These are phyloP conservation scores for Mollisiaceae sp. DNA, from an alignment of 2,329 filamentous ascomycete species.

Conservation along the genomic window DNA sequence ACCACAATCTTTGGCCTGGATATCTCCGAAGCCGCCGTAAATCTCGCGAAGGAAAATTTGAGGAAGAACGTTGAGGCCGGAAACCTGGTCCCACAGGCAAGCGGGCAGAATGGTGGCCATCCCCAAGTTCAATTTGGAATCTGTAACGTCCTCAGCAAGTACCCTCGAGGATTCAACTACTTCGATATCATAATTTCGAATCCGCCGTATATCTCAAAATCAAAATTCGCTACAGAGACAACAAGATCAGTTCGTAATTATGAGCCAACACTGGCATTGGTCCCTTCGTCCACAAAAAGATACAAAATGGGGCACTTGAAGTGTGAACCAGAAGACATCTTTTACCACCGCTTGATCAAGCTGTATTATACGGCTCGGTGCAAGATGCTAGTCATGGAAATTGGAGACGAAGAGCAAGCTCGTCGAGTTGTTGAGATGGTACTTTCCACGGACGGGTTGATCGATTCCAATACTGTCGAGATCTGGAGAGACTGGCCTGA, in stretches of 20 bases:
- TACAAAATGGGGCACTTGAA: background rate
- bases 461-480: constrained; percentile 52
- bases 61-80: constrained; percentile 51
- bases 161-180: background rate
- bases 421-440: constrained; percentile 62
- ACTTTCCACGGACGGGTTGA: constrained; percentile 16
- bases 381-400: constrained; percentile 68
- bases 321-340: constrained; percentile 48
- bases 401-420: constrained; percentile 73
- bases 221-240: constrained; percentile 65
- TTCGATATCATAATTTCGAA: constrained; percentile 75
- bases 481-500: constrained; percentile 76
- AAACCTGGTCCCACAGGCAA: constrained; percentile 28
- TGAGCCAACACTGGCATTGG: constrained; percentile 81
- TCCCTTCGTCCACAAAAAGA: constrained; percentile 47
- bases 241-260: constrained; percentile 77
- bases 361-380: constrained; percentile 56
- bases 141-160: constrained; percentile 7
- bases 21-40: constrained; percentile 68
- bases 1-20: constrained; percentile 75
- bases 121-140: constrained; percentile 3
- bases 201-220: constrained; percentile 82
- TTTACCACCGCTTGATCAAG: constrained; percentile 70
- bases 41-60: constrained; percentile 69
- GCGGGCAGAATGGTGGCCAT: constrained; percentile 45